phyloP scores from a whole-genome alignment of 2,329 filamentous ascomycete genomes.

The Fusarium sp. region DNA sequence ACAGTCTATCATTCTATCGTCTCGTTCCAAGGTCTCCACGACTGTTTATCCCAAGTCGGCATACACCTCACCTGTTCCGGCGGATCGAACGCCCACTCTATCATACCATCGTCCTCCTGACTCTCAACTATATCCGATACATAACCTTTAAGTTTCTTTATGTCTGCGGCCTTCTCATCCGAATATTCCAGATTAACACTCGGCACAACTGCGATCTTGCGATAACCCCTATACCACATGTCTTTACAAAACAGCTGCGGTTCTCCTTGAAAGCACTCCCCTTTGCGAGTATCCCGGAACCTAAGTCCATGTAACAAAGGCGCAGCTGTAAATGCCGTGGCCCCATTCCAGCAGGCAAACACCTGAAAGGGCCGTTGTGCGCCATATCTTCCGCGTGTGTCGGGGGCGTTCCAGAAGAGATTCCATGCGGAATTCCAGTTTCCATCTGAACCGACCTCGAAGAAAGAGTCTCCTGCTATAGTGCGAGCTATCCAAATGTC shows the following conservation, averaged over 20 bases:
- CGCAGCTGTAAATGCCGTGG: slow-evolving; percentile 63
- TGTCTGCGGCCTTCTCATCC: slow-evolving; percentile 57
- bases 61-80: slow-evolving; percentile 65
- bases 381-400: slow-evolving; percentile 52
- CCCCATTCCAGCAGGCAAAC: slow-evolving; percentile 73
- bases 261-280: slow-evolving; percentile 68
- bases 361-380: slow-evolving; percentile 67
- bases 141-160: slow-evolving; percentile 66
- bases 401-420: slow-evolving; percentile 64
- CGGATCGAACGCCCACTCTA: slow-evolving; percentile 60
- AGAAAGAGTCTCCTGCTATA: slow-evolving; percentile 68
- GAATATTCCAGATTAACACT: slow-evolving; percentile 68
- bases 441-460: slow-evolving; percentile 63
- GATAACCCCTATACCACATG: slow-evolving; percentile 63
- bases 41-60: slow-evolving; percentile 57
- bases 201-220: slow-evolving; percentile 69
- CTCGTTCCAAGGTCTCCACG: slow-evolving; percentile 57
- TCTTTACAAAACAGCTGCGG: slow-evolving; percentile 70
- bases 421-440: slow-evolving; percentile 64
- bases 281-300: slow-evolving; percentile 57
- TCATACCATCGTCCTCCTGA: slow-evolving; percentile 49
- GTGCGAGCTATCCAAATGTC: slow-evolving; percentile 68
- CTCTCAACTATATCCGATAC: slow-evolving; percentile 53
- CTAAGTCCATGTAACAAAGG: slow-evolving; percentile 58
- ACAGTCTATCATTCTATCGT: slow-evolving; percentile 1